Base-by-base conservation (phyloP, 208 protist species). In the Kentomonas sorsogonicus region DNA sequence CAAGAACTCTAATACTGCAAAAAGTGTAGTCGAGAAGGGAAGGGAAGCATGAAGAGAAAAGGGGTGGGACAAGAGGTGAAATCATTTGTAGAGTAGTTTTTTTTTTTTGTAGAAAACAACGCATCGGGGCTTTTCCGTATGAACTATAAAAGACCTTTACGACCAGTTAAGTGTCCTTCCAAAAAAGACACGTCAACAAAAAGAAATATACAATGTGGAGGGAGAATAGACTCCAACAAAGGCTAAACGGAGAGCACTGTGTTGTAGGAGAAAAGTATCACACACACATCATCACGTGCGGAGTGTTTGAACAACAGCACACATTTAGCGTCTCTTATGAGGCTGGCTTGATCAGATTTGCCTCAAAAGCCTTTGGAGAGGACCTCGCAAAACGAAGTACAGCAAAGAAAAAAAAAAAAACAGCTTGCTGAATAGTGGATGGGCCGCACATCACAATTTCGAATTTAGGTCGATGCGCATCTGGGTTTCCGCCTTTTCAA, bases 381-480 rank as follows among this genome's bases (percentile, higher is more conserved):
- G n/a, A n/a, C n/a, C 2, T 7, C 23, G 40, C n/a, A 29, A 13
- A 0, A 40, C 15, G 1, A 3, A 4, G 4, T 26, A 33, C 43
- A 38, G 15, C 13, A n/a, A 47, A 33, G 27, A 25, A 29, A 31
- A 33, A 40, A 26, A 31, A 27, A 7, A 34, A 18, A 10, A 10
- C 30, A 0, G 27, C 18, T 56, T 34, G 27, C 46, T 11, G 20
- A 43, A 5, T 41, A n/a, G 43, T 22, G 22, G 9, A 43, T 41
- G 18, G n/a, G n/a, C n/a, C n/a, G n/a, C n/a, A n/a, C n/a, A n/a
- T n/a, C n/a, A n/a, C n/a, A n/a, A n/a, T n/a, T n/a, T n/a, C n/a
- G n/a, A n/a, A n/a, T 29, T 59, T 16, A 87, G 30, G 40, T 90
- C 74, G 15, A 82, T 56, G 1, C 86, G 84, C 86, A 93, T 88